phyloP scores from a whole-genome alignment of 2,329 filamentous ascomycete genomes.

The Stemphylium lycopersici region DNA sequence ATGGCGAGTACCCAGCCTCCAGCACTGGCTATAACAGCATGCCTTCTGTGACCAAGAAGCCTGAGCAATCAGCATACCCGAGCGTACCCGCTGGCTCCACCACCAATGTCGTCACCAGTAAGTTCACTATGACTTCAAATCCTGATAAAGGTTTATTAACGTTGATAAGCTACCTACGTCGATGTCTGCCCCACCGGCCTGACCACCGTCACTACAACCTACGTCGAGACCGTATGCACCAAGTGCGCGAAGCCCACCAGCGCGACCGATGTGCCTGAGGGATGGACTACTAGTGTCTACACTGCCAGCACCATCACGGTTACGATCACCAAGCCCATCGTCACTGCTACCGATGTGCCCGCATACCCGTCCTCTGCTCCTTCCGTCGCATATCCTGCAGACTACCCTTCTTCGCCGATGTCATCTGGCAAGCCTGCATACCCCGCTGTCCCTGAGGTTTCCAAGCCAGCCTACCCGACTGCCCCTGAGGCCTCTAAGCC shows the following conservation, averaged over 20 bases:
- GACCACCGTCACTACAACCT: constrained; percentile 40
- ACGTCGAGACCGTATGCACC: constrained; percentile 38
- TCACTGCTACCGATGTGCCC: constrained; percentile 24
- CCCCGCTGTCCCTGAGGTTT: constrained; percentile 3
- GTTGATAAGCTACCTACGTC: constrained; percentile 34
- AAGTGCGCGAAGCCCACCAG: constrained; percentile 28
- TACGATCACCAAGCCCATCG: constrained; percentile 41
- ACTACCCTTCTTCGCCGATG: not conserved
- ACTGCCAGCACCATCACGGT: constrained; percentile 39
- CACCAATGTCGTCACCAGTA: constrained; percentile 30
- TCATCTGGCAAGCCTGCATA: constrained; percentile 7
- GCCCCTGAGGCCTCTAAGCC: constrained; percentile 1
- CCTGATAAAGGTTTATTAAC: not conserved
- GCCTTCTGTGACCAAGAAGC: constrained; percentile 24
- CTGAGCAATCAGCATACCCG: constrained; percentile 17
- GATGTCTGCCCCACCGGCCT: constrained; percentile 46
- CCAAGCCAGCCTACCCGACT: not conserved
- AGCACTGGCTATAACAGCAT: constrained; percentile 12
- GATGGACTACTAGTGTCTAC: constrained; percentile 43
- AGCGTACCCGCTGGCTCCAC: constrained; percentile 17
- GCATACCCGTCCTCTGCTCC: constrained; percentile 18
- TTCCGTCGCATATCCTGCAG: constrained; percentile 13
- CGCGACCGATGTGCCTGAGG: constrained; percentile 29
- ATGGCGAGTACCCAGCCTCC: constrained; percentile 9
- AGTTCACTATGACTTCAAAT: not conserved